Conservation (phyloP, 2,329 filamentous ascomycete genomes). For the Fusarium dimerum region DNA sequence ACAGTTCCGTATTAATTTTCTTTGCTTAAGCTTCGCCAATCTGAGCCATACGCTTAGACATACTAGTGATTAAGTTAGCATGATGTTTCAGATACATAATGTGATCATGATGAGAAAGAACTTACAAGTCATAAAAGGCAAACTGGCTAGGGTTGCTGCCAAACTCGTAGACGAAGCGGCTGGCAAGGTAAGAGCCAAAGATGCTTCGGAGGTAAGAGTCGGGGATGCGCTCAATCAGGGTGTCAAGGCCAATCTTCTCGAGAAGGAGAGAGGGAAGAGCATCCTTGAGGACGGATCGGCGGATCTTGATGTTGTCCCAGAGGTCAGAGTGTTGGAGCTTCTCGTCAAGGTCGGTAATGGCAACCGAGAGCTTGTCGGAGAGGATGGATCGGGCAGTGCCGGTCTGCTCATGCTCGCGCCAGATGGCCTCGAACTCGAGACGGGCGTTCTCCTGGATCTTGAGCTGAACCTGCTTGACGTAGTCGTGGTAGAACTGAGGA, state of each 20-base stretch:
- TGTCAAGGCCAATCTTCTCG: slow-evolving; percentile 87
- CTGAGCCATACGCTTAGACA: slow-evolving; percentile 64
- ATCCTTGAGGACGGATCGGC: slow-evolving; percentile 76
- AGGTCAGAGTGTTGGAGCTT: slow-evolving; percentile 91
- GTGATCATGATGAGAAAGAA: slow-evolving; percentile 35
- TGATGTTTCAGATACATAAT: background rate
- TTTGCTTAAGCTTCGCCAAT: slow-evolving; percentile 29
- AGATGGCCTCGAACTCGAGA: slow-evolving; percentile 97
- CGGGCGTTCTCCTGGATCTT: slow-evolving; percentile 89
- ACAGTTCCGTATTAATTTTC: slow-evolving; percentile 4
- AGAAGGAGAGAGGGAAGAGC: slow-evolving; percentile 83
- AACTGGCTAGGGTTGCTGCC: slow-evolving; percentile 93
- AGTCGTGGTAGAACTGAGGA: slow-evolving; percentile 89
- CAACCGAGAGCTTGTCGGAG: slow-evolving; percentile 85
- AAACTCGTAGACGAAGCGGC: slow-evolving; percentile 94
- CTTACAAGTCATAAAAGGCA: slow-evolving; percentile 97
- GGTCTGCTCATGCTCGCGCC: slow-evolving; percentile 87
- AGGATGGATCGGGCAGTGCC: slow-evolving; percentile 80
- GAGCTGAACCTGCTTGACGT: slow-evolving; percentile 88
- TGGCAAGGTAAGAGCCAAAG: slow-evolving; percentile 93
- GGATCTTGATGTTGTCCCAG: slow-evolving; percentile 81
- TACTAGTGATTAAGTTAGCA: slow-evolving; percentile 48
- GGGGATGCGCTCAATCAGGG: slow-evolving; percentile 83
- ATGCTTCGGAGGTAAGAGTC: slow-evolving; percentile 92
- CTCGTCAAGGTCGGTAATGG: slow-evolving; percentile 96